Base-by-base conservation (phyloP, 768 basidiomycete genomes). In the Candolleomyces eurysporus region DNA sequence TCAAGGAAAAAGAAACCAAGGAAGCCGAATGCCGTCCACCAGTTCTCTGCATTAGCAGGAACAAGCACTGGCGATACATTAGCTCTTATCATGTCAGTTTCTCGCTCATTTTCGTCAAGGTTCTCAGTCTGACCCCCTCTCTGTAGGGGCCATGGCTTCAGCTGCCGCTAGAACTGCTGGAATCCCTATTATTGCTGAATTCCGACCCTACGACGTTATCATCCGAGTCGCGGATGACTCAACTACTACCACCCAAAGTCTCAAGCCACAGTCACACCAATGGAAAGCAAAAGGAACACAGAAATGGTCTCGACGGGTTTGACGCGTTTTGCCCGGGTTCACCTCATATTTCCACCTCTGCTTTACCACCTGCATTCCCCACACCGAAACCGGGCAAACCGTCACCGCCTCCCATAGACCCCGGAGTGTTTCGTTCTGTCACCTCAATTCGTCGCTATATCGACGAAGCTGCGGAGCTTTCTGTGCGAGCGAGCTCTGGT, bases 41-140 rank as follows among this genome's bases (percentile, higher is more conserved):
- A 0, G 85, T 90, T 40, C 82, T 95, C 3, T 91, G 90, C 71
- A 95, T 96, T 67, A 92, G 90, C 75, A 84, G 94, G 65, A 94
- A 95, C 78, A 96, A 96, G 73, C 94, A 96, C 68, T 94, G 93
- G 94, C 85, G 88, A 31, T 94, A 94, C 68, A 94, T 95, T 75
- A 92, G 90, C 74, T 92, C 92, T 22, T 94, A 91, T 72, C 91
- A 93, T 72, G 92, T 92, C 76, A 62, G 88, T 86, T 46, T 48
- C 65, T 62, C 48, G 2, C 22, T 60, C 54, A 19, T 40, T 57
- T 54, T 64, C 21, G 46, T 43, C 50, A 55, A 67, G 45, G 61
- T 60, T 19, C 40, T 50, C 45, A 62, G 40, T 66, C 11, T 55
- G 32, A 22, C 68, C 57, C 68, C 60, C 50, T 52, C 63, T 62